Base-by-base conservation (phyloP, 257 asterid species). In the Petunia axillaris region DNA sequence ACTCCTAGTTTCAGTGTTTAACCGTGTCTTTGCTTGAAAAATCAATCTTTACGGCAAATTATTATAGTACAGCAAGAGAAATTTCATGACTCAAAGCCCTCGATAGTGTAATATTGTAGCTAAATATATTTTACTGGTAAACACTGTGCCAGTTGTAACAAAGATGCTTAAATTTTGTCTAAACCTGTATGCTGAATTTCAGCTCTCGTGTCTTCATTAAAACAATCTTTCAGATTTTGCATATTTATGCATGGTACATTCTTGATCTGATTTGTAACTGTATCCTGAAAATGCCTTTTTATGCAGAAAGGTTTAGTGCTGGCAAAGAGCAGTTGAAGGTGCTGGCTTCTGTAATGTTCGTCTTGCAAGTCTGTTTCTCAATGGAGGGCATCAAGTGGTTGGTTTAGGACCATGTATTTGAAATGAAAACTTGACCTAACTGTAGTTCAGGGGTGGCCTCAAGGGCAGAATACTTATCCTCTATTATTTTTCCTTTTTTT, bases 351-450 rank as follows among this genome's bases (percentile, higher is more conserved):
- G 62, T 1, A 50, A 50, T 48, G 62, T 71, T 35, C 58, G 14
- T 71, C 46, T 5, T 1, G 5, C 77, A 71, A 48, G 44, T 43
- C 35, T 71, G 77, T n/a, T 71, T 48, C 35, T 35, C 35, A 13
- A 50, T 38, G 50, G 39, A 39, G 50, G 58, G 57, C 46, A 71
- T 43, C 77, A 25, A 11, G 5, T 36, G 62, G 44, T 71, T 7
- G 2, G 60, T 71, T 50, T 1, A 71, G 77, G 44, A 36, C 60
- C 5, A 38, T 80, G 64, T 79, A 44, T 65, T 14, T 79, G n/a
- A 70, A 67, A 75, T 66, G 82, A 36, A 43, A 46, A 43, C 15
- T 59, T 60, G 60, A 73, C 64, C 39, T 8, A 68, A 64, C 81
- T 71, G 57, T 70, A 60, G 79, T 71, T 73, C 62, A 63, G 53